A percentile compares a stretch with the other conserved stretches of the same genome.
These are phyloP conservation scores for Beauveria medogensis DNA, from an alignment of 2,329 filamentous ascomycete species.

Conservation along the genomic window DNA sequence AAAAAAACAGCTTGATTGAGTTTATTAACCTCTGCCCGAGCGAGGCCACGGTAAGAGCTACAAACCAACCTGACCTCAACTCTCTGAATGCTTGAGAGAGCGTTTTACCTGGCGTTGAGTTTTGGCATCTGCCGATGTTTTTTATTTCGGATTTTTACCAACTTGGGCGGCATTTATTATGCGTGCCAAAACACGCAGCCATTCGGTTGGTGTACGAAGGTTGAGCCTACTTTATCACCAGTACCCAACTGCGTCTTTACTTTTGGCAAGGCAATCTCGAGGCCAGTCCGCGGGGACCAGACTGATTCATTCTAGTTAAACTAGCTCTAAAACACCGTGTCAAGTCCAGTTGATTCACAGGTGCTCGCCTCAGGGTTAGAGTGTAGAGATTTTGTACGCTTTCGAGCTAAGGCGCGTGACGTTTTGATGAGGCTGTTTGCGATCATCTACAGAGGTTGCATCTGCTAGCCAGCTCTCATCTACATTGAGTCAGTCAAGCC, in stretches of 20 bases:
- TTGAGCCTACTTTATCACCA: neutral
- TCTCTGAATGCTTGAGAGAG: neutral
- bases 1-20: neutral
- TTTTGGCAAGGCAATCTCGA: neutral
- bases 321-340: too few relatives aligned
- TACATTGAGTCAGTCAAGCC: neutral
- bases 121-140: neutral
- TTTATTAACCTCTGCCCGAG: too few relatives aligned
- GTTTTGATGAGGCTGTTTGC: neutral
- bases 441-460: neutral
- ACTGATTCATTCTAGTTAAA: neutral
- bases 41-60: neutral
- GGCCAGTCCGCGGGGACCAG: neutral
- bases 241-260: neutral
- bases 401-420: neutral
- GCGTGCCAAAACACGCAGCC: neutral
- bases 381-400: neutral
- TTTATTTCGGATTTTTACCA: neutral
- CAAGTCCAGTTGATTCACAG: too few relatives aligned
- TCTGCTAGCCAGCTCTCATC: neutral
- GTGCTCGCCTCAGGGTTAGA: neutral
- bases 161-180: neutral
- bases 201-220: neutral
- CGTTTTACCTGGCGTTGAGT: neutral
- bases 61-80: neutral